A percentile compares a stretch with the other conserved stretches of the same genome.
Evolutionary conservation across 2,329 filamentous ascomycete species (phyloP).

Genomic region (Emmonsiellopsis sp.): DNA sequence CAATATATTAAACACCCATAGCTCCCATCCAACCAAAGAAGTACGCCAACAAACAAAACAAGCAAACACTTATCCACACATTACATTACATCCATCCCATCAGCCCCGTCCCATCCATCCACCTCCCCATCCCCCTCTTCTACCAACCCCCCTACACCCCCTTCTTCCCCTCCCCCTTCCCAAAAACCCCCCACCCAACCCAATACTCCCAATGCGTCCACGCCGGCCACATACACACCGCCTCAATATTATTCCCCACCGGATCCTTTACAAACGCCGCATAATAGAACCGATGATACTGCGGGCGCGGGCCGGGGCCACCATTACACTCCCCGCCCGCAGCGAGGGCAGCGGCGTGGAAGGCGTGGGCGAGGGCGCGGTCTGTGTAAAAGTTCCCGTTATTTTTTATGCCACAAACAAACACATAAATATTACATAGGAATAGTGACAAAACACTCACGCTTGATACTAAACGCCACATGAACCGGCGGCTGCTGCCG

Average conservation of each 20-base stretch:
- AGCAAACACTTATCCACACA: too few species aligned
- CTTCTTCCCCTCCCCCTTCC: slow-evolving; percentile 5
- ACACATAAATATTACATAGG: too few species aligned
- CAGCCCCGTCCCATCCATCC: background rate
- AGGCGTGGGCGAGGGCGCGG: slow-evolving; percentile 36
- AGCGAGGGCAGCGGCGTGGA: slow-evolving; percentile 36
- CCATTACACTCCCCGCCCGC: slow-evolving; percentile 43
- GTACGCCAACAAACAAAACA: too few species aligned
- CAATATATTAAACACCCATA: too few species aligned
- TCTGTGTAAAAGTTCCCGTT: too few species aligned
- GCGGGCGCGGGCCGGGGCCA: slow-evolving; percentile 35
- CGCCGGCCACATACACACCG: slow-evolving; percentile 22
- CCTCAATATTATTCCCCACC: slow-evolving; percentile 46
- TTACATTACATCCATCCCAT: too few species aligned
- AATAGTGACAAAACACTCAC: slow-evolving; percentile 11
- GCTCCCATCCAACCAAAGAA: too few species aligned
- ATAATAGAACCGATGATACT: slow-evolving; percentile 43
- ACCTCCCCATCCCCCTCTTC: background rate
- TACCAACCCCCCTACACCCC: slow-evolving; percentile 5
- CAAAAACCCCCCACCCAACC: slow-evolving; percentile 14
- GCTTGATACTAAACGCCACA: slow-evolving; percentile 18
- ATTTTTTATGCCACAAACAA: too few species aligned
- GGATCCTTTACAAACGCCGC: slow-evolving; percentile 44
- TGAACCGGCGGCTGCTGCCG: slow-evolving; percentile 12
- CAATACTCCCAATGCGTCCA: slow-evolving; percentile 13